These are phyloP conservation scores for Vishniacozyma victoriae DNA, from an alignment of 768 basidiomycete genomes.

Conservation along the genomic window DNA sequence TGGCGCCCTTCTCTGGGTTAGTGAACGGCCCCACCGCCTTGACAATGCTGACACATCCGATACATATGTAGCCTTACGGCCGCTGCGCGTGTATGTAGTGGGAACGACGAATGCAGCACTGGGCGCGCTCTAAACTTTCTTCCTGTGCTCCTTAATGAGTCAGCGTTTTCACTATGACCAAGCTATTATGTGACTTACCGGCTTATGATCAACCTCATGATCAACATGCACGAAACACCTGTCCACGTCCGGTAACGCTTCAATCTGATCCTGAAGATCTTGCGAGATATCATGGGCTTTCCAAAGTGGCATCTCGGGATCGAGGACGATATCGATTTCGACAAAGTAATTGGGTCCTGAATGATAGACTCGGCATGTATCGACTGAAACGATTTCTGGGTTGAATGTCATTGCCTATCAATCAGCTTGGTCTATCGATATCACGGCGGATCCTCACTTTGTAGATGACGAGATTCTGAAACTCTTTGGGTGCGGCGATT, in stretches of 20 bases:
- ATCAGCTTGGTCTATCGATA: constrained; percentile 1
- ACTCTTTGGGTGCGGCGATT: constrained; percentile 84
- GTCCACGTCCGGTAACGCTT: constrained; percentile 80
- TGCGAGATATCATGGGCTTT: constrained; percentile 49
- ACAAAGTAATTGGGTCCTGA: constrained; percentile 67
- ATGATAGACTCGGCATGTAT: constrained; percentile 90
- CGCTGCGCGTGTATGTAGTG: too few species aligned
- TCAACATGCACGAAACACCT: constrained; percentile 93
- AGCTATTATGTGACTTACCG: constrained; percentile 53
- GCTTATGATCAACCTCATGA: constrained; percentile 78
- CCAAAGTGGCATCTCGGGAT: constrained; percentile 78
- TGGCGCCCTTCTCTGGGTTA: too few species aligned
- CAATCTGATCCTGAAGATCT: constrained; percentile 60
- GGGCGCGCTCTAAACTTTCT: too few species aligned
- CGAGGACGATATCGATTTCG: constrained; percentile 92
- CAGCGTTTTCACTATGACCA: background rate
- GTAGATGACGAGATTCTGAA: constrained; percentile 80
- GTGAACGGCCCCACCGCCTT: too few species aligned
- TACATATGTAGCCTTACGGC: too few species aligned
- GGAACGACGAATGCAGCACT: too few species aligned
- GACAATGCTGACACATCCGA: too few species aligned
- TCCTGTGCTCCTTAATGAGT: constrained; percentile 28
- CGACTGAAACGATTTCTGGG: constrained; percentile 75
- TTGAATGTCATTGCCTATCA: constrained; percentile 70
- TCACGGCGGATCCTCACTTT: constrained; percentile 50